These are phyloP conservation scores for Pharnaceum exiguum DNA, from an alignment of 148 eudicot genomes.

Conservation along the genomic window DNA sequence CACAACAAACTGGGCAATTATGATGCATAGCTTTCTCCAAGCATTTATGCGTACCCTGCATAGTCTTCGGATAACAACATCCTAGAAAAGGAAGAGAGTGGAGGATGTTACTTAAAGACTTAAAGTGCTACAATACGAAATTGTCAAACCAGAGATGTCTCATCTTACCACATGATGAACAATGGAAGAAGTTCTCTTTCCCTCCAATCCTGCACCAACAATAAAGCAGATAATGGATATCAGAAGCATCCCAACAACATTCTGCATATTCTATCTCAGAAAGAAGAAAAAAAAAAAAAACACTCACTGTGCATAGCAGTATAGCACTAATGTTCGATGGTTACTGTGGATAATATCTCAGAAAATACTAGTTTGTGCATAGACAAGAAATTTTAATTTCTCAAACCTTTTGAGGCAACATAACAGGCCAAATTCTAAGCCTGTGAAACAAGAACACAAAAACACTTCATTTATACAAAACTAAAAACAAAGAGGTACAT, in stretches of 20 bases:
- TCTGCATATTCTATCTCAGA: too few species aligned
- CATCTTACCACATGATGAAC: conserved; percentile 66
- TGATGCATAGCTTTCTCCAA: conserved; percentile 86
- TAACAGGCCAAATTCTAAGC: too few species aligned
- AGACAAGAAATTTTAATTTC: too few species aligned
- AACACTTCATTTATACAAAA: too few species aligned
- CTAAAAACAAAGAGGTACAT: too few species aligned
- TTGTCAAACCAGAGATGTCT: background rate
- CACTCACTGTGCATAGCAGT: too few species aligned
- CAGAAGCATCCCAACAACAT: background rate
- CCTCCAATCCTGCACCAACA: conserved; percentile 61
- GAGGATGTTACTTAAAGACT: background rate
- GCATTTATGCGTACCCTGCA: conserved; percentile 61
- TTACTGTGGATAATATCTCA: too few species aligned
- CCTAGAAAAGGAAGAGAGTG: conserved; percentile 30
- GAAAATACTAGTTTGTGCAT: too few species aligned
- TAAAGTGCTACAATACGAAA: background rate
- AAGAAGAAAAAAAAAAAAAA: too few species aligned
- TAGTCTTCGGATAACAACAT: conserved; percentile 63
- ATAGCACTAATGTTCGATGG: too few species aligned
- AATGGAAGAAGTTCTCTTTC: conserved; percentile 70
- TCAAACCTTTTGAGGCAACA: too few species aligned
- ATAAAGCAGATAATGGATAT: background rate
- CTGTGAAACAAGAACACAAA: too few species aligned
- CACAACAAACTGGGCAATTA: conserved; percentile 80